Conservation (phyloP, 2,329 filamentous ascomycete species). For the Podosphaera aphanis region DNA sequence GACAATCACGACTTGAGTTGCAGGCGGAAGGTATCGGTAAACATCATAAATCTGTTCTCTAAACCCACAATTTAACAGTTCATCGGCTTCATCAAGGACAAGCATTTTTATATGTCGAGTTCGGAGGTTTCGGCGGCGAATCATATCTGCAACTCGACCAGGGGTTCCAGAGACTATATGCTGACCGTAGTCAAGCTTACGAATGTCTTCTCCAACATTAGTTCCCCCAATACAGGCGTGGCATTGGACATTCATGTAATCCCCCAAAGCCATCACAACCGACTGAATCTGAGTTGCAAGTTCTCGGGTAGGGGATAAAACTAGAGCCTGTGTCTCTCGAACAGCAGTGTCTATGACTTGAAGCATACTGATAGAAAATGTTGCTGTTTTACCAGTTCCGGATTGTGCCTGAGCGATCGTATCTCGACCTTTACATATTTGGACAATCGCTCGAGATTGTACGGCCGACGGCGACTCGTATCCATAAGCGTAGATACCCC, state of each 20-base stretch:
- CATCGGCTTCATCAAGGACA: slow-evolving; percentile 54
- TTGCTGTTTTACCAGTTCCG: slow-evolving; percentile 89
- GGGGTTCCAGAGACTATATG: slow-evolving; percentile 95
- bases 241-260: slow-evolving; percentile 99
- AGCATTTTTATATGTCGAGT: slow-evolving; percentile 61
- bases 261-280: slow-evolving; percentile 96
- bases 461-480: slow-evolving; percentile 97
- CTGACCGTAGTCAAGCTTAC: slow-evolving; percentile 90
- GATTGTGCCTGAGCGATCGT: slow-evolving; percentile 97
- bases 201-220: slow-evolving; percentile 92
- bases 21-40: slow-evolving; percentile 85
- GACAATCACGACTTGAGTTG: slow-evolving; percentile 95
- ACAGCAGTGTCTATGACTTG: slow-evolving; percentile 89
- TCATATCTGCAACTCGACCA: slow-evolving; percentile 81
- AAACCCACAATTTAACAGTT: slow-evolving; percentile 79
- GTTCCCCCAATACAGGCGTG: slow-evolving; percentile 97
- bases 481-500: slow-evolving; percentile 93
- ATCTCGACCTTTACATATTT: slow-evolving; percentile 96
- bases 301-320: slow-evolving; percentile 88
- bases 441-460: slow-evolving; percentile 92
- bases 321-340: slow-evolving; percentile 79
- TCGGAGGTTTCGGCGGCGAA: slow-evolving; percentile 47
- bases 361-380: slow-evolving; percentile 87
- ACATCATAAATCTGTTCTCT: slow-evolving; percentile 98
- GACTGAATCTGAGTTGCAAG: slow-evolving; percentile 95